Percentiles rank a stretch among this genome's conserved stretches.
phyloP scores from a whole-genome alignment of 139 green algal genomes.

The Micractinium conductrix region DNA sequence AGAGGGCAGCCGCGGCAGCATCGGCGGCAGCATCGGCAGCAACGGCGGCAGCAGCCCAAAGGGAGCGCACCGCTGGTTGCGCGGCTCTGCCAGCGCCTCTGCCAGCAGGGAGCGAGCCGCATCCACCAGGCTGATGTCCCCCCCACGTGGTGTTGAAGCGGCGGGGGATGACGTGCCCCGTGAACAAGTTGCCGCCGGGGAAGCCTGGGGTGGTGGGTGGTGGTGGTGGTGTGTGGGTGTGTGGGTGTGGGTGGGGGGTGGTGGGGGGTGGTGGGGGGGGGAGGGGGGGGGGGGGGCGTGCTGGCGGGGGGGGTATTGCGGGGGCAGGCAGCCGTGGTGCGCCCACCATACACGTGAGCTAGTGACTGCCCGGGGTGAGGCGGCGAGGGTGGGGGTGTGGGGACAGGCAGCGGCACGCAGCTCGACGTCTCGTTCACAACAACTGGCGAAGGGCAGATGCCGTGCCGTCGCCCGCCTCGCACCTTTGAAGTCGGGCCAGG shows the following conservation, averaged over 20 bases:
- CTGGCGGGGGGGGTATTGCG: not conserved
- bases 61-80: constrained; percentile 40
- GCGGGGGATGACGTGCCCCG: not conserved
- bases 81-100: constrained; percentile 47
- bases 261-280: not conserved
- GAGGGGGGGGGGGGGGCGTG: not conserved
- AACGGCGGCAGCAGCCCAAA: not conserved
- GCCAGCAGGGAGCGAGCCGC: constrained; percentile 41
- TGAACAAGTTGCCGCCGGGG: not conserved
- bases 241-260: not conserved
- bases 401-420: too few relatives aligned
- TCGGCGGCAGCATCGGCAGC: not conserved
- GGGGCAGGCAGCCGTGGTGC: not conserved
- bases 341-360: not conserved
- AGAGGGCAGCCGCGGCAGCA: not conserved
- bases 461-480: not conserved
- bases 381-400: too few relatives aligned
- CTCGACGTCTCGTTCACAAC: too few relatives aligned
- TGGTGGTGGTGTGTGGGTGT: not conserved
- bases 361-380: not conserved
- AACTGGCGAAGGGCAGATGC: not conserved
- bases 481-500: constrained; percentile 1
- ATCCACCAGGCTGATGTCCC: constrained; percentile 26
- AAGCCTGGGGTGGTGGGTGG: not conserved
- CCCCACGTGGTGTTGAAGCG: constrained; percentile 17